phyloP scores from a whole-genome alignment of 2,329 filamentous ascomycete genomes.

The Colletotrichum shisoi region DNA sequence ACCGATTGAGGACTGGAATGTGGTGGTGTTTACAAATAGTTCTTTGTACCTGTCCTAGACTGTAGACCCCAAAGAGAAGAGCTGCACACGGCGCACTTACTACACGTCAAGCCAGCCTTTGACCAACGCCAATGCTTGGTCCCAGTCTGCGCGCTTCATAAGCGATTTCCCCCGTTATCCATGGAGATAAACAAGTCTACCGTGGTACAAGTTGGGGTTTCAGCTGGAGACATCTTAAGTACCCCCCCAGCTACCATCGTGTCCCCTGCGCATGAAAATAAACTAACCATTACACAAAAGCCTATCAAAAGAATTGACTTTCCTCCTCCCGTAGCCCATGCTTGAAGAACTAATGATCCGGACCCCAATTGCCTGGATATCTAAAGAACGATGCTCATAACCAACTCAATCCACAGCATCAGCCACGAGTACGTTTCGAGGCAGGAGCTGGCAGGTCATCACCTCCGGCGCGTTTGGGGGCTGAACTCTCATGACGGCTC shows the following conservation, averaged over 20 bases:
- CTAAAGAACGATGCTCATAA: slow-evolving; percentile 30
- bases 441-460: slow-evolving; percentile 44
- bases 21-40: neutral
- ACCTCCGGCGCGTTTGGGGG: slow-evolving; percentile 25
- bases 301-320: slow-evolving; percentile 34
- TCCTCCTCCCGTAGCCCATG: slow-evolving; percentile 17
- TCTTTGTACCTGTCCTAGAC: slow-evolving; percentile 20
- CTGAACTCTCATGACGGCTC: slow-evolving; percentile 46
- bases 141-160: slow-evolving; percentile 3
- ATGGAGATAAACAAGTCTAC: slow-evolving; percentile 19
- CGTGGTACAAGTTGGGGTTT: slow-evolving; percentile 10
- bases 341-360: slow-evolving; percentile 18
- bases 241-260: slow-evolving; percentile 1
- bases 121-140: slow-evolving; percentile 19
- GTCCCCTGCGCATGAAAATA: slow-evolving; percentile 24
- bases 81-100: slow-evolving; percentile 14
- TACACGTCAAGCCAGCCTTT: slow-evolving; percentile 15
- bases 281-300: slow-evolving; percentile 38
- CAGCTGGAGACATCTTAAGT: slow-evolving; percentile 10
- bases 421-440: slow-evolving; percentile 51
- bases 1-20: neutral
- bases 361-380: neutral
- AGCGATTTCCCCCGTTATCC: slow-evolving; percentile 4
- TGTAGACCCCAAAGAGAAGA: slow-evolving; percentile 22
- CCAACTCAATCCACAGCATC: slow-evolving; percentile 10